These are phyloP conservation scores for Aspergillus sp. DNA, from an alignment of 2,329 filamentous ascomycete species.

Conservation along the genomic window DNA sequence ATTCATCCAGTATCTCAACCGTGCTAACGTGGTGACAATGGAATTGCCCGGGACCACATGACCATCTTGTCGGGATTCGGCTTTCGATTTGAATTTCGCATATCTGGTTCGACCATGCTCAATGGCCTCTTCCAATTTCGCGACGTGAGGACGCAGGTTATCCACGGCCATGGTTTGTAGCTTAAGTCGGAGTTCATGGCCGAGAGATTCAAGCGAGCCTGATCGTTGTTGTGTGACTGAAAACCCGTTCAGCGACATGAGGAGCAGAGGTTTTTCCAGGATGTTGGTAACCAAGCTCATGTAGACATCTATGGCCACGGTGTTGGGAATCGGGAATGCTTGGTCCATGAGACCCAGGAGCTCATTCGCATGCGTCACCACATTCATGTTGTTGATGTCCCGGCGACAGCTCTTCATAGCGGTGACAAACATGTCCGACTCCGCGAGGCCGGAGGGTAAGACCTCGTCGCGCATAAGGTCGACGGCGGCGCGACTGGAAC, in stretches of 20 bases:
- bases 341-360: conserved; percentile 65
- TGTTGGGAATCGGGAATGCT: conserved; percentile 29
- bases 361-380: conserved; percentile 62
- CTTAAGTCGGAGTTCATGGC: conserved; percentile 26
- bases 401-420: conserved; percentile 72
- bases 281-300: conserved; percentile 27
- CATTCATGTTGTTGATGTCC: conserved; percentile 73
- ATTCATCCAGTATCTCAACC: conserved; percentile 37
- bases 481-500: conserved; percentile 63
- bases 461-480: conserved; percentile 56
- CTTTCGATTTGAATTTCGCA: conserved; percentile 3
- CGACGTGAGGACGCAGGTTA: conserved; percentile 27
- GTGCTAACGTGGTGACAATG: conserved; percentile 23
- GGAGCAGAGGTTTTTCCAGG: conserved; percentile 26
- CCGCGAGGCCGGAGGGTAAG: conserved; percentile 49
- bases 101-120: conserved; percentile 11
- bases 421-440: conserved; percentile 62
- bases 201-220: conserved; percentile 16
- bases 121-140: conserved; percentile 30
- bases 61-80: conserved; percentile 2
- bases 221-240: conserved; percentile 14
- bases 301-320: conserved; percentile 30
- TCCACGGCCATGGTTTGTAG: conserved; percentile 24
- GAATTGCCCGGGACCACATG: conserved; percentile 22
- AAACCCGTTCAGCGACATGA: conserved; percentile 30